Percentiles rank a stretch among this genome's conserved stretches.
Conservation (phyloP, 1,284 basidiomycete genomes). For the Sanghuangporus sanghuang region DNA sequence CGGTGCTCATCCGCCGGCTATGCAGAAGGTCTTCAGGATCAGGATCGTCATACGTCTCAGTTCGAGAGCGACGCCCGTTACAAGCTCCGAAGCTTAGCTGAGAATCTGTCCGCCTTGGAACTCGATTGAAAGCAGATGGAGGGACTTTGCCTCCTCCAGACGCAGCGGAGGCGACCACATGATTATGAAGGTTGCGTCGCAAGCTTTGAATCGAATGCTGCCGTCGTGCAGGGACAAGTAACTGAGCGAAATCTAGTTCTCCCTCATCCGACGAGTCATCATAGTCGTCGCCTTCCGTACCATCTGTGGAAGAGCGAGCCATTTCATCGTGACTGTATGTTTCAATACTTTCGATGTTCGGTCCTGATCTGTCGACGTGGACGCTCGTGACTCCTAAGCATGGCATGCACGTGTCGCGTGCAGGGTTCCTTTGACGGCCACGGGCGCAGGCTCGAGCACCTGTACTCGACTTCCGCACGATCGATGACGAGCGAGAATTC, state of each 20-base stretch:
- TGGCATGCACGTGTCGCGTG: constrained; percentile 8
- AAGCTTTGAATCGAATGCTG: constrained; percentile 66
- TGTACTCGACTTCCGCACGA: constrained; percentile 21
- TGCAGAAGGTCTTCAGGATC: constrained; percentile 1
- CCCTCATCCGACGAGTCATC: constrained; percentile 48
- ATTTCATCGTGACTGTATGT: not conserved
- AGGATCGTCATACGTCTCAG: not conserved
- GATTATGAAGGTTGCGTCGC: constrained; percentile 45
- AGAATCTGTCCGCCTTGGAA: not conserved
- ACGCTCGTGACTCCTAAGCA: constrained; percentile 15
- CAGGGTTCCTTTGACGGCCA: constrained; percentile 11
- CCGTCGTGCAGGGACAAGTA: constrained; percentile 65
- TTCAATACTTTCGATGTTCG: not conserved
- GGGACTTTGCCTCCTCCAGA: not conserved
- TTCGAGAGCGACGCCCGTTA: not conserved
- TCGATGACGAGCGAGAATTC: constrained; percentile 33
- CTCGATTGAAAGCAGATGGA: not conserved
- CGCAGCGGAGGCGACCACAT: not conserved
- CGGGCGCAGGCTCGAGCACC: constrained; percentile 5
- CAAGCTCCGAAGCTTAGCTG: not conserved
- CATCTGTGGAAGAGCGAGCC: not conserved
- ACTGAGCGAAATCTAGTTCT: constrained; percentile 58
- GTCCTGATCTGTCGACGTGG: not conserved
- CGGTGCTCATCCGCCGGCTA: constrained; percentile 4
- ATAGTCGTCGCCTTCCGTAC: not conserved